Base-by-base conservation (phyloP, 495 filamentous ascomycete species). In the Tuber aestivum region DNA sequence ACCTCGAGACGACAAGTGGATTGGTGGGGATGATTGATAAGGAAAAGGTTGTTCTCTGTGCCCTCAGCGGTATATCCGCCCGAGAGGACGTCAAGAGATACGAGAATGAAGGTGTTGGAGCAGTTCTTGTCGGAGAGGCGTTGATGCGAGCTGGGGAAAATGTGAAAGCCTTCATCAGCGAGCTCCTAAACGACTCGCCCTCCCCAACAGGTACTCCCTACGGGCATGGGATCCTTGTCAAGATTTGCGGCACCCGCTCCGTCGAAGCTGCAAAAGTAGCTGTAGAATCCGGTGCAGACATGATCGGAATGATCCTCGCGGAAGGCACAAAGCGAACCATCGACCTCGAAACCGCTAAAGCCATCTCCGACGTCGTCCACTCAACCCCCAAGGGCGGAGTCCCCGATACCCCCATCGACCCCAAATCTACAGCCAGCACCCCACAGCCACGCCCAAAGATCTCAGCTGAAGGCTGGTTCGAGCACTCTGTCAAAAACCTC, bases 221-320 rank as follows among this genome's bases (percentile, higher is more conserved):
- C 38, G 85, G 89, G 1, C 87, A 87, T 7, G 73, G 79, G 32
- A 41, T 78, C 14, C 86, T 97, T 32, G 94, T 98, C 72, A 99
- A 99, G 83, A 97, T 98, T 48, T 99, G 95, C 82, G 95, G 95
- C n/a, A 98, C 94, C 7, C 89, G 95, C 42, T 91, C 89, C 75
- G 87, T 91, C 48, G 94, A 95, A 79, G 93, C 90, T 14, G 96
- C 95, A 35, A 85, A 88, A 50, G 89, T 88, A 65, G 94, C 95
- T 41, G 90, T 96, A 75, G 89, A 94, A 82, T 91, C 94, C 65
- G 95, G 95, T 44, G 94, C 95, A 21, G 95, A 98, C 83, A 84
- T 97, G 69, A 88, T 99, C 71, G 95, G 95, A 70, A 96, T 99
- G 76, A 97, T 98, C 56, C 86, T 97, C 18, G 95, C 94, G 21